Evolutionary conservation across 202 grass and related monocot genomes (phyloP), one percentile per base, ranked within the genome.

Genomic region (Brachypodium distachyon): DNA sequence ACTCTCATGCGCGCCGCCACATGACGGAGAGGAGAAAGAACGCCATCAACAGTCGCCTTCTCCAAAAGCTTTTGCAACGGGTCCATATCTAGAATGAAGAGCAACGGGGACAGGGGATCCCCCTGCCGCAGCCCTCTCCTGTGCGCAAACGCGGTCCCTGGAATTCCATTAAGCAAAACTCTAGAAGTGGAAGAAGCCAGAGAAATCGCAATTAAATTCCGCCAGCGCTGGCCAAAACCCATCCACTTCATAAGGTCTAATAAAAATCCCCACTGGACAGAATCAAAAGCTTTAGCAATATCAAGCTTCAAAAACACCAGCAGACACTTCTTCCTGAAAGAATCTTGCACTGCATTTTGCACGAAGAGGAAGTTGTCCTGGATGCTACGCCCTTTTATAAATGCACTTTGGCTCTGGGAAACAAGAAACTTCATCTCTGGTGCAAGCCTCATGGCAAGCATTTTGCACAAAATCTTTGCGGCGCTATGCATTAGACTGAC

Each of bases 21-120:
- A 1, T 16, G 14, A 0, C 17, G 14, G 4, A 47, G 14, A 1
- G 13, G 2, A 0, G 43, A 47, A 4, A 47, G 1, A 3, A 47
- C 2, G 3, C 6, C 14, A 1, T 17, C 3, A 0, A 1, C 1
- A 0, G 43, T 47, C 1, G 43, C 43, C 1, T 1, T 1, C 1
- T 42, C 40, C 0, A 42, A 13, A 1, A 12, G 3, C 2, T 12
- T 12, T 6, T 42, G 7, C 7, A 52, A 11, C 0, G 51, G 51
- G 10, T 54, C 51, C 51, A 54, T 54, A 1, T 19, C 22, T 3
- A 54, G 12, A 4, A 54, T 54, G 21, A 54, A 54, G 1, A 54
- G 11, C 21, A 54, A 25, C 0, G 51, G 51, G 3, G 51, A 54
- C 0, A 54, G 1, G 0, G 51, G 51, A 4, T 54, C 51, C 4